Evolutionary conservation across 1,284 basidiomycete species (phyloP).

Genomic region (Limonomyces culmigenus): DNA sequence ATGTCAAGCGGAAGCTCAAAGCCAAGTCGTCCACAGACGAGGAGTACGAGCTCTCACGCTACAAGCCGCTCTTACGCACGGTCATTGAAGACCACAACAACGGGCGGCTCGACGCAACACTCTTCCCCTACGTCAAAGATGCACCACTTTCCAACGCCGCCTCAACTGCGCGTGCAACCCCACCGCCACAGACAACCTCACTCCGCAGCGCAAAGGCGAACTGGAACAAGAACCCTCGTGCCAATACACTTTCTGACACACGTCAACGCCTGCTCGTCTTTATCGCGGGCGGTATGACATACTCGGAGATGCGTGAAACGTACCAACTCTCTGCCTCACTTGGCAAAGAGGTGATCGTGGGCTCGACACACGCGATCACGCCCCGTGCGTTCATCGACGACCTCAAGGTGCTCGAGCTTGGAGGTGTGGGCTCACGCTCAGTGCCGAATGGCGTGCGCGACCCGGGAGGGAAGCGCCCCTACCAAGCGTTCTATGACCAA

Average conservation of each 20-base stretch:
- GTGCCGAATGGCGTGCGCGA: constrained; percentile 62
- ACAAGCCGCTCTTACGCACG: constrained; percentile 73
- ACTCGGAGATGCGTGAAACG: constrained; percentile 83
- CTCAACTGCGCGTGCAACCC: constrained; percentile 23
- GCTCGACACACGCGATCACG: constrained; percentile 79
- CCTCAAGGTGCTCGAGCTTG: constrained; percentile 70
- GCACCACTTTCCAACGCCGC: constrained; percentile 40
- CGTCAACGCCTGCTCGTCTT: constrained; percentile 83
- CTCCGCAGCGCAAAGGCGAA: constrained; percentile 73
- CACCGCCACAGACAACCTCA: constrained; percentile 45
- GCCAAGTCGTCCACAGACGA: constrained; percentile 62
- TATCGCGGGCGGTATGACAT: constrained; percentile 91
- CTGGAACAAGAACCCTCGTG: constrained; percentile 60
- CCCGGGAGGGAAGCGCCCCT: constrained; percentile 26
- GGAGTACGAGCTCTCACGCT: constrained; percentile 92
- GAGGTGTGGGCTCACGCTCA: constrained; percentile 53
- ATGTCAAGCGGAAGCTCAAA: constrained; percentile 67
- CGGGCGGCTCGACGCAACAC: constrained; percentile 58
- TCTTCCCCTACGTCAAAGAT: constrained; percentile 90
- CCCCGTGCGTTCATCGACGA: constrained; percentile 79
- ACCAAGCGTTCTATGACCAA: constrained; percentile 65
- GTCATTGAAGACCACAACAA: constrained; percentile 66
- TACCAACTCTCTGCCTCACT: constrained; percentile 65
- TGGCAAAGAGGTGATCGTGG: constrained; percentile 85
- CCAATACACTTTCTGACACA: constrained; percentile 30